phyloP scores from a whole-genome alignment of 345 rosid genomes.

The Physaria fendleri region DNA sequence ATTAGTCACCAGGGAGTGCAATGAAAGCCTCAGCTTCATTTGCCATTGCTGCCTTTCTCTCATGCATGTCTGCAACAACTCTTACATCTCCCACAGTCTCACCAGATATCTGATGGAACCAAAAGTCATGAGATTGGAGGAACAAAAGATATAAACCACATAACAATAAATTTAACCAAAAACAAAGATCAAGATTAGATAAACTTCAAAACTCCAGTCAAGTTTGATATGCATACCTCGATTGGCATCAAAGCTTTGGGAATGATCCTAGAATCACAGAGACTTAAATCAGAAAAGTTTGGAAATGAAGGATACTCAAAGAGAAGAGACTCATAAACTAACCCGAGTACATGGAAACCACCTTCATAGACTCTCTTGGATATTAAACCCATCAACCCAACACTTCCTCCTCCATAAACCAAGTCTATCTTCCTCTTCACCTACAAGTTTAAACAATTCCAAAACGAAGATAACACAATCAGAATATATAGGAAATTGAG shows the following conservation, averaged over 20 bases:
- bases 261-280: slow-evolving; percentile 69
- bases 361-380: slow-evolving; percentile 77
- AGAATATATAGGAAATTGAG: slow-evolving; percentile 1
- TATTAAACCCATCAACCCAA: slow-evolving; percentile 94
- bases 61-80: slow-evolving; percentile 86
- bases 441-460: slow-evolving; percentile 37
- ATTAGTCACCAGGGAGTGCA: slow-evolving; percentile 95
- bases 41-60: slow-evolving; percentile 98
- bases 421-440: slow-evolving; percentile 80
- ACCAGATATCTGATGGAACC: slow-evolving; percentile 69
- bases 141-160: too few species aligned
- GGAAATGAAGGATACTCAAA: too few species aligned
- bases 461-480: not conserved
- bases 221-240: slow-evolving; percentile 70
- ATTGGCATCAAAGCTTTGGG: slow-evolving; percentile 91
- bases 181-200: too few species aligned
- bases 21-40: slow-evolving; percentile 87
- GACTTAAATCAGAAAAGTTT: slow-evolving; percentile 12
- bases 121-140: not conserved
- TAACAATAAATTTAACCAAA: too few species aligned
- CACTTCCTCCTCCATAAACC: slow-evolving; percentile 97
- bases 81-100: slow-evolving; percentile 79
- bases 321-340: slow-evolving; percentile 25
- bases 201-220: not conserved
- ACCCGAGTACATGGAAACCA: slow-evolving; percentile 94